Conservation (phyloP, 768 basidiomycete species). For the Phlebiopsis gigantea region DNA sequence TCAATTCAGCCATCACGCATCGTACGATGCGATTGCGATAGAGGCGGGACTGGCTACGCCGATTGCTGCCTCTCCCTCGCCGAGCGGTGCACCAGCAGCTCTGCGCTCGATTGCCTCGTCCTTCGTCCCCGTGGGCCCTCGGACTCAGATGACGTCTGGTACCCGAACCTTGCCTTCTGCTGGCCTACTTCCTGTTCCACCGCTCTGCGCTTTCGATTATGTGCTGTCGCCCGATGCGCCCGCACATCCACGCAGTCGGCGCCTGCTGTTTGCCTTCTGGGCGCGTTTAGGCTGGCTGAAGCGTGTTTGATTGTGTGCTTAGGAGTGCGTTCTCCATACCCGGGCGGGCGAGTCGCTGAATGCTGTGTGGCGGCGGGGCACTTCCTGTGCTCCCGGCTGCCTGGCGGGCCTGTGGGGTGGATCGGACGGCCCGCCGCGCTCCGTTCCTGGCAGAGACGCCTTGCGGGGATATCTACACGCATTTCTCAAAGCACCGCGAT, state of each 20-base stretch:
- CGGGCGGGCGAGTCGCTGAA: background rate
- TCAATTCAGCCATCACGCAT: background rate
- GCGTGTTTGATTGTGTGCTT: no score
- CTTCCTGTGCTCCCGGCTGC: background rate
- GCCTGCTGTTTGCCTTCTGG: no score
- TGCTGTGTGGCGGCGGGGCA: no score
- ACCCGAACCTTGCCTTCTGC: background rate
- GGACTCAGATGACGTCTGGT: background rate
- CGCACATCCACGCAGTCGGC: no score
- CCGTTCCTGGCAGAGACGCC: no score
- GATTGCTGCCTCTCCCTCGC: background rate
- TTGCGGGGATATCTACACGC: no score
- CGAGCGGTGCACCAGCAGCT: background rate
- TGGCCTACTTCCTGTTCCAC: background rate
- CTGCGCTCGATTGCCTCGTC: background rate
- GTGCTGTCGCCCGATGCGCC: no score
- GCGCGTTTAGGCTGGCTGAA: no score
- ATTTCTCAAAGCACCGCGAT: no score
- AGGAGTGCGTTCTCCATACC: background rate
- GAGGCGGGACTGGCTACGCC: background rate
- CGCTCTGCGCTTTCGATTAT: background rate
- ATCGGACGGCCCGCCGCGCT: no score
- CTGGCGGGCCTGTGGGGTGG: background rate
- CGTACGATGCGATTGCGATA: background rate
- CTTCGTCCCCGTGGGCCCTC: background rate